phyloP scores from a whole-genome alignment of 2,329 filamentous ascomycete species.

The Colletotrichum euphorbiae region DNA sequence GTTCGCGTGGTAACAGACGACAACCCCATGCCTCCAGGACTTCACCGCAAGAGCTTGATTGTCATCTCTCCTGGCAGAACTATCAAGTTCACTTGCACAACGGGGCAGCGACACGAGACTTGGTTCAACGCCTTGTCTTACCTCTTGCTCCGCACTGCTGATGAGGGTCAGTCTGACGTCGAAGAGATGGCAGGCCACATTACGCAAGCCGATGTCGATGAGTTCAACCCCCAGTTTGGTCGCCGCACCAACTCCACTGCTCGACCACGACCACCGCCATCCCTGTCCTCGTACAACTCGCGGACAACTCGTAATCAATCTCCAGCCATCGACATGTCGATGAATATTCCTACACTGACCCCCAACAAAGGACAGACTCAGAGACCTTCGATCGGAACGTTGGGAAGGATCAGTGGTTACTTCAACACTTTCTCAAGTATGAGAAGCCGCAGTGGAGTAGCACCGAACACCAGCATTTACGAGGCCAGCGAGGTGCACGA shows the following conservation, averaged over 20 bases:
- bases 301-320: conserved; percentile 75
- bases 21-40: conserved; percentile 92
- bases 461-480: conserved; percentile 63
- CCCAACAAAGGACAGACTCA: conserved; percentile 58
- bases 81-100: conserved; percentile 94
- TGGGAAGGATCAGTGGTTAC: conserved; percentile 71
- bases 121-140: conserved; percentile 99
- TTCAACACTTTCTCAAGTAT: conserved; percentile 68
- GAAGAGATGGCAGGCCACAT: conserved; percentile 69
- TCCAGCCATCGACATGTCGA: conserved; percentile 62
- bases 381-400: conserved; percentile 57
- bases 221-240: conserved; percentile 80
- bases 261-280: conserved; percentile 68
- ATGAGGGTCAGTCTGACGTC: conserved; percentile 70
- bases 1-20: conserved; percentile 93
- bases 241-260: conserved; percentile 46
- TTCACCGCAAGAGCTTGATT: conserved; percentile 93
- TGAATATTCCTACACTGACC: conserved; percentile 68
- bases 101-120: conserved; percentile 93
- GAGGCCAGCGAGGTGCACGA: conserved; percentile 75
- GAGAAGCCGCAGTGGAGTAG: conserved; percentile 62
- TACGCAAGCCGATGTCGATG: conserved; percentile 73
- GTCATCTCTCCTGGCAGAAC: conserved; percentile 89
- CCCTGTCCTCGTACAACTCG: conserved; percentile 84
- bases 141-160: conserved; percentile 80